These are phyloP conservation scores for Fraxinus baroniana DNA, from an alignment of 305 asterid species.

Conservation along the genomic window DNA sequence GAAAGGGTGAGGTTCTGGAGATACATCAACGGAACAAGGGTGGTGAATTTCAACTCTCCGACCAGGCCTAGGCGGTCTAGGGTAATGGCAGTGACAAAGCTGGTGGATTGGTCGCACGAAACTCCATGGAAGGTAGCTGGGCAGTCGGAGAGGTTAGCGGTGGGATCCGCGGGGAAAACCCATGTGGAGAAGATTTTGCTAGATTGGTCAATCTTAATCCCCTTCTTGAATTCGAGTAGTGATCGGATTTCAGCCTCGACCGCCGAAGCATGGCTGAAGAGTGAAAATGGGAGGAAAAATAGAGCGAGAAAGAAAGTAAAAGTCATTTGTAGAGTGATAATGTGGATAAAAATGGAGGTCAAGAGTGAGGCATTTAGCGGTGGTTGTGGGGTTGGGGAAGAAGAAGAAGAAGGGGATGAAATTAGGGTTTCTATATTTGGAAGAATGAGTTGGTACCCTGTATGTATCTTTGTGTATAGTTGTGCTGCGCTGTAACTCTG, in stretches of 20 bases:
- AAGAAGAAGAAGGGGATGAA: neutral
- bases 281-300: constrained; percentile 23
- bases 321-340: constrained; percentile 35
- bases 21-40: constrained; percentile 47
- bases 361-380: constrained; percentile 49
- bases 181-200: constrained; percentile 51
- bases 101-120: constrained; percentile 40
- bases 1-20: constrained; percentile 63
- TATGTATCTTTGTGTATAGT: neutral
- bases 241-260: constrained; percentile 58
- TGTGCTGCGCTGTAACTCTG: constrained; percentile 25
- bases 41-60: constrained; percentile 72
- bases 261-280: constrained; percentile 35
- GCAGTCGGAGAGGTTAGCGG: constrained; percentile 38
- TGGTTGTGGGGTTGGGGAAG: constrained; percentile 8
- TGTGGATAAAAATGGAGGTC: constrained; percentile 23
- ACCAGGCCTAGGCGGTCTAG: constrained; percentile 54
- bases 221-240: constrained; percentile 75
- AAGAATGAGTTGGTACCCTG: constrained; percentile 32
- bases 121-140: constrained; percentile 64
- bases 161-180: constrained; percentile 35
- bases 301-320: constrained; percentile 26
- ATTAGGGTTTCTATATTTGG: constrained; percentile 37
- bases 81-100: constrained; percentile 46
- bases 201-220: constrained; percentile 67